Evolutionary conservation across 495 filamentous ascomycete species (phyloP).

Genomic region (Penicillium roqueforti): DNA sequence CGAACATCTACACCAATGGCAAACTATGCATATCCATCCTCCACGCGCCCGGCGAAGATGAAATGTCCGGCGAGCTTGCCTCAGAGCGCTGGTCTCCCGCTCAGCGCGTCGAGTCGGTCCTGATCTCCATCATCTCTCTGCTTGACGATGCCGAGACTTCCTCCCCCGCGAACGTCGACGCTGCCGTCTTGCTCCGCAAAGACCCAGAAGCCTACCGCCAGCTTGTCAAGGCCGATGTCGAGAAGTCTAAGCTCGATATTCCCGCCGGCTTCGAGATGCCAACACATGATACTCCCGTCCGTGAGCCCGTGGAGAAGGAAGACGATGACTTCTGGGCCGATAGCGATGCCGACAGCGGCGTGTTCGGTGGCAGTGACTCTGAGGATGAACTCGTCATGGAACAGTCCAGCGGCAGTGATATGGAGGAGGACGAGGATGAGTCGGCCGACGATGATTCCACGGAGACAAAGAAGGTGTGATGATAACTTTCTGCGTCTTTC

Average conservation of each 20-base stretch:
- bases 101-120: constrained; percentile 88
- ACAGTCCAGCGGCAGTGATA: constrained; percentile 54
- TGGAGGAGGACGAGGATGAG: constrained; percentile 47
- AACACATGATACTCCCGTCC: constrained; percentile 56
- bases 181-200: constrained; percentile 78
- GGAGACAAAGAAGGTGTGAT: constrained; percentile 3
- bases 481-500: not conserved
- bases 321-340: constrained; percentile 83
- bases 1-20: constrained; percentile 89
- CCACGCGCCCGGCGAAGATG: constrained; percentile 85
- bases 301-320: constrained; percentile 61
- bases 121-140: constrained; percentile 88
- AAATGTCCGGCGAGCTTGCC: constrained; percentile 84
- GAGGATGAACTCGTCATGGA: constrained; percentile 54
- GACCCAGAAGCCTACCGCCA: constrained; percentile 61
- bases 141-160: constrained; percentile 91
- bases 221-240: constrained; percentile 64
- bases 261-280: constrained; percentile 83
- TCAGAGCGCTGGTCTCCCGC: constrained; percentile 89
- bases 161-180: constrained; percentile 93
- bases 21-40: constrained; percentile 95
- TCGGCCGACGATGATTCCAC: not conserved
- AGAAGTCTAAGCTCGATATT: constrained; percentile 71
- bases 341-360: constrained; percentile 68
- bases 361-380: constrained; percentile 72